phyloP scores from a whole-genome alignment of 139 green algal species.

The Ettlia oleoabundans region DNA sequence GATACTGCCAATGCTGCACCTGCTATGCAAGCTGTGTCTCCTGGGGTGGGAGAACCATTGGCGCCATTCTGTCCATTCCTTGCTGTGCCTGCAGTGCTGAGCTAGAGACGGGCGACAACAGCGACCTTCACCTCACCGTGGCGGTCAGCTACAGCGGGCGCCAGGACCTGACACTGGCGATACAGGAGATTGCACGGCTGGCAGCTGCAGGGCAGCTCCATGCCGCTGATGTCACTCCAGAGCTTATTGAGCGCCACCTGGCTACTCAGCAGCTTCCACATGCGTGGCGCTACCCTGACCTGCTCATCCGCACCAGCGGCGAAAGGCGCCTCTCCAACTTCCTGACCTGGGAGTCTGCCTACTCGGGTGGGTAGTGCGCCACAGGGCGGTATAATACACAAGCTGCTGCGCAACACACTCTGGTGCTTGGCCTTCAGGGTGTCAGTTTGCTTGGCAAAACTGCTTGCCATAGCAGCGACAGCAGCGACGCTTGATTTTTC shows the following conservation, averaged over 20 bases:
- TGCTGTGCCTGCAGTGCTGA: conserved; percentile 37
- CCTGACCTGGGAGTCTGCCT: conserved; percentile 72
- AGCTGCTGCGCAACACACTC: background rate
- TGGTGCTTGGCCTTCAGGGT: no score
- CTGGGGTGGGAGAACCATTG: no score
- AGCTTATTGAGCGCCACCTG: conserved; percentile 24
- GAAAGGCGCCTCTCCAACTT: conserved; percentile 80
- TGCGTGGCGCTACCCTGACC: conserved; percentile 57
- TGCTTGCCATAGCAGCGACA: no score
- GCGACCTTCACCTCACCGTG: conserved; percentile 56
- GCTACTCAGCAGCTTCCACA: conserved; percentile 24
- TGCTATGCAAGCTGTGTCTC: no score
- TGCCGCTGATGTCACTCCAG: conserved; percentile 27
- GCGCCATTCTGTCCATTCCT: background rate
- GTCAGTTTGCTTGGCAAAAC: no score
- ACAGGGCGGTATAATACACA: background rate
- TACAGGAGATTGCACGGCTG: conserved; percentile 37
- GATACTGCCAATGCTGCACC: no score
- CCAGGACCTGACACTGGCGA: conserved; percentile 64
- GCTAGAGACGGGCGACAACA: conserved; percentile 51
- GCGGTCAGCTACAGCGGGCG: conserved; percentile 70
- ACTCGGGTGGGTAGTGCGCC: conserved; percentile 44
- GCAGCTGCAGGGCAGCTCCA: conserved; percentile 46
- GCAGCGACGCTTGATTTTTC: no score
- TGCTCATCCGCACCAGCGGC: conserved; percentile 73